These are phyloP conservation scores for Phytophthora hibernalis DNA, from an alignment of 352 stramenopile species.

Conservation along the genomic window DNA sequence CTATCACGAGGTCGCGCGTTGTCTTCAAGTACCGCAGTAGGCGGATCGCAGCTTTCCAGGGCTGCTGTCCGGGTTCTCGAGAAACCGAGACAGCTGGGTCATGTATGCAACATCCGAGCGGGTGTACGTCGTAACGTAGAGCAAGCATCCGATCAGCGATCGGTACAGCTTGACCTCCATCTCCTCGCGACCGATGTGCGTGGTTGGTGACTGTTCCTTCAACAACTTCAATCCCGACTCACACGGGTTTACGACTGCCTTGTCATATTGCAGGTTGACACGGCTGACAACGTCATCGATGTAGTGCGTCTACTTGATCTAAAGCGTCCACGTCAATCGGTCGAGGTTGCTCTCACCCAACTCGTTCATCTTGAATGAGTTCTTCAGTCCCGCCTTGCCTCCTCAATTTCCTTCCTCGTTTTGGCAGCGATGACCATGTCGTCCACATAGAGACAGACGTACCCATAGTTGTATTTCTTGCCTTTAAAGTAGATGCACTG, in stretches of 20 bases:
- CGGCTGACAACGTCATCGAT: slow-evolving; percentile 20
- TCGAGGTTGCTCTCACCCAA: slow-evolving; percentile 15
- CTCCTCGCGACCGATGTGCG: not conserved
- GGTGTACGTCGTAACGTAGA: slow-evolving; percentile 22
- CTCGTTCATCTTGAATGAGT: slow-evolving; percentile 33
- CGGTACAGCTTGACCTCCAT: slow-evolving; percentile 14
- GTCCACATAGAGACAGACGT: slow-evolving; percentile 7
- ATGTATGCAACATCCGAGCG: slow-evolving; percentile 15
- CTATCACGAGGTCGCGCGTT: not conserved
- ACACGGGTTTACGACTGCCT: slow-evolving; percentile 14
- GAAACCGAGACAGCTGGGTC: slow-evolving; percentile 7
- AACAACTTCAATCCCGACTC: slow-evolving; percentile 6
- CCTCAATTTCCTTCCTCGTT: not conserved
- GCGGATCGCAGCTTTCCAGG: slow-evolving; percentile 10
- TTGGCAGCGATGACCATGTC: slow-evolving; percentile 17
- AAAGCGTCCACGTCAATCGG: not conserved
- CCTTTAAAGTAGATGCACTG: slow-evolving; percentile 26
- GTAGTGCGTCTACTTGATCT: slow-evolving; percentile 33
- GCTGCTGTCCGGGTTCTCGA: slow-evolving; percentile 7
- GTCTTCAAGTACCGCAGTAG: slow-evolving; percentile 16
- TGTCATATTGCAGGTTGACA: slow-evolving; percentile 20
- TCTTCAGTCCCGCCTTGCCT: slow-evolving; percentile 13
- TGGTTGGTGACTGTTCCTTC: slow-evolving; percentile 7
- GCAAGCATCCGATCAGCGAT: slow-evolving; percentile 14
- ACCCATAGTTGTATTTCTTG: slow-evolving; percentile 2